Evolutionary conservation across 108 stramenopile genomes (phyloP).

Genomic region (Cyclotella sp.): DNA sequence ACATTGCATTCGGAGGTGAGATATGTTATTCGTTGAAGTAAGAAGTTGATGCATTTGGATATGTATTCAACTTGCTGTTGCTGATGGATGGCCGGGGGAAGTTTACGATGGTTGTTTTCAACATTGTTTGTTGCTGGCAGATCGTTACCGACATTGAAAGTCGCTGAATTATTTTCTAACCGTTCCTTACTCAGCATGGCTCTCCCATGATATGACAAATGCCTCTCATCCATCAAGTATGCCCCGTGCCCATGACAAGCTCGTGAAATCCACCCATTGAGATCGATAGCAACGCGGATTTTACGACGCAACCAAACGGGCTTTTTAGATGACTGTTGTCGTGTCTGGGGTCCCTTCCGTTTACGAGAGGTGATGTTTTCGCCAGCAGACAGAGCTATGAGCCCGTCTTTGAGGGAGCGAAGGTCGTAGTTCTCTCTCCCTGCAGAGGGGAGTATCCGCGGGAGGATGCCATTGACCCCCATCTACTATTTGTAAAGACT

Average conservation of each 20-base stretch:
- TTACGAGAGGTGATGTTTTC: constrained; percentile 15
- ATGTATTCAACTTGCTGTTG: constrained; percentile 50
- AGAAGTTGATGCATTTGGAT: constrained; percentile 49
- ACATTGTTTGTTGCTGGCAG: background rate
- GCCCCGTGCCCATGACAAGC: constrained; percentile 66
- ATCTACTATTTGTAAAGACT: too few species aligned
- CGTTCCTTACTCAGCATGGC: constrained; percentile 37
- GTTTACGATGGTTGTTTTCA: background rate
- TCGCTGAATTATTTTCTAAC: constrained; percentile 4
- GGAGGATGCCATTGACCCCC: constrained; percentile 65
- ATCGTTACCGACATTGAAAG: background rate
- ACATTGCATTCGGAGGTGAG: constrained; percentile 53
- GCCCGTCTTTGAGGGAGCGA: constrained; percentile 40
- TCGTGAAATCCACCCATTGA: constrained; percentile 70
- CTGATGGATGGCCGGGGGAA: background rate
- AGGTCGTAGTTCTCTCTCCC: constrained; percentile 58
- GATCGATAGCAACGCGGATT: constrained; percentile 78
- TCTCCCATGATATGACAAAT: constrained; percentile 78
- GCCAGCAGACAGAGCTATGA: constrained; percentile 8
- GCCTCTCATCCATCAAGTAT: constrained; percentile 70
- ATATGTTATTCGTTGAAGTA: constrained; percentile 54
- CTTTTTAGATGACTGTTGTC: background rate
- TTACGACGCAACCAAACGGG: constrained; percentile 35
- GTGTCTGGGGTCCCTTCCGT: constrained; percentile 8
- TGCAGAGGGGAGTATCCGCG: constrained; percentile 61